phyloP scores from a whole-genome alignment of 306 rosid genomes.

The Glycyrrhiza uralensis region DNA sequence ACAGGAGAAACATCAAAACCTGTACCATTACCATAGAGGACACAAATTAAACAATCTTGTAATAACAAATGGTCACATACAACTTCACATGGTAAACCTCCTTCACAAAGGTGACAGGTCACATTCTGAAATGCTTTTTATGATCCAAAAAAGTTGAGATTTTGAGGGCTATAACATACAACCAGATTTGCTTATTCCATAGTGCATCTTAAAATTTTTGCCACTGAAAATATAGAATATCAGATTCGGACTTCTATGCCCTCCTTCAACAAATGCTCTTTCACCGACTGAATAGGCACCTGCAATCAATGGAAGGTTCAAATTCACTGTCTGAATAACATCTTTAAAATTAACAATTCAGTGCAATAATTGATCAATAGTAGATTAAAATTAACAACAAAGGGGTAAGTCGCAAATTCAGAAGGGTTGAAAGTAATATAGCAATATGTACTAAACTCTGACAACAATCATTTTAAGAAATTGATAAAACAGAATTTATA shows the following conservation, averaged over 20 bases:
- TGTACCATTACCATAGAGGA: neutral
- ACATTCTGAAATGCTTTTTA: neutral
- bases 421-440: neutral
- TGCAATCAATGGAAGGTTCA: conserved; percentile 29
- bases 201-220: neutral
- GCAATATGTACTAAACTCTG: neutral
- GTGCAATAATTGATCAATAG: neutral
- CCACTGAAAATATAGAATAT: conserved; percentile 14
- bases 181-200: neutral
- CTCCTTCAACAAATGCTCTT: conserved; percentile 71
- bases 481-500: conserved; percentile 12
- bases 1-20: neutral
- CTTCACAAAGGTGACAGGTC: neutral
- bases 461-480: neutral
- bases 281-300: conserved; percentile 80
- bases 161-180: neutral
- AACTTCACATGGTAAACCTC: neutral
- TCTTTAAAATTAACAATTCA: neutral
- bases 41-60: too few species aligned
- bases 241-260: conserved; percentile 79
- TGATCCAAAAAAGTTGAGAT: neutral
- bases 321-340: neutral
- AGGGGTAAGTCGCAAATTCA: neutral
- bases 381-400: neutral
- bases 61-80: neutral